Base-by-base conservation (phyloP, 495 filamentous ascomycete genomes). In the Barbatosphaeria neglecta region DNA sequence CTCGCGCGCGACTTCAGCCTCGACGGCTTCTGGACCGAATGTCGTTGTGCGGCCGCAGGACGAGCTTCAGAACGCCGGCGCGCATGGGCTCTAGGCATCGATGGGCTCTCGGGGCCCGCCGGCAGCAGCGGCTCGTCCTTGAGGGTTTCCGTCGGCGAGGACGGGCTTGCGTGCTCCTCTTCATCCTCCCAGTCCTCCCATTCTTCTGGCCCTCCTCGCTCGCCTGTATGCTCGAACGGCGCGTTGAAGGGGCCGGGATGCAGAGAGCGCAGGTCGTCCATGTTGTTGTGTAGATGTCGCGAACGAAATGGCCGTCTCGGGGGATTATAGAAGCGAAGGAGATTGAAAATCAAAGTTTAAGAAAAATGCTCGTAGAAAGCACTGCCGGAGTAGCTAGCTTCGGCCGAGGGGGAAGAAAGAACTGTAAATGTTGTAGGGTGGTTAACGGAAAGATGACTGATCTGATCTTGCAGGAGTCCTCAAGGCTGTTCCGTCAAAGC, bases 121-220 rank as follows among this genome's bases (percentile, higher is more conserved):
- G 56, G 46, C 11, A 65, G 50, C 19, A 66, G 62, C 43, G 54
- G 53, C 23, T 59, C 51, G 3, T 49, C 52, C 39, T 60, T 51
- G 17, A 52, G 45, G 16, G 48, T 28, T 3, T 35, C 46, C n/a
- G 56, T 50, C 11, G 54, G 62, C 1, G 55, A 60, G 11, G 58
- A 24, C 16, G 58, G 53, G 41, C 31, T 35, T 15, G 4, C 31
- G 2, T n/a, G 7, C 9, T n/a, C 9, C 13, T 68, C 63, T 27
- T 70, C 63, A 15, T 64, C 63, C 15, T 66, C 63, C 56, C 67
- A 72, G 41, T 74, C 70, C 48, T 74, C 70, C 70, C 70, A 73
- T 16, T 72, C 69, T 17, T 70, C 66, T 49, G 50, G 61, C 27
- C 37, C 50, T n/a, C 50, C 43, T 6, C 44, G 40, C 22, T 20